Evolutionary conservation across 176 grass and related monocot genomes (phyloP).

Genomic region (sorghum (Sorghum bicolor)): Sorghum_bicolor_NCBIv3 NC_012871.2:64824501-64825000

Average conservation of each 20-base stretch:
- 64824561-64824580: slow-evolving; percentile 17
- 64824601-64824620: slow-evolving; percentile 25
- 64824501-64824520: not conserved
- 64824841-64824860: not conserved
- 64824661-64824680: slow-evolving; percentile 28
- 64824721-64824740: slow-evolving; percentile 13
- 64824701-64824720: slow-evolving; percentile 23
- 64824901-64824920: not conserved
- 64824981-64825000: no score
- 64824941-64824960: no score
- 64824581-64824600: slow-evolving; percentile 20
- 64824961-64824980: no score
- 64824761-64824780: slow-evolving; percentile 23
- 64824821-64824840: slow-evolving; percentile 23
- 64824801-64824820: slow-evolving; percentile 45
- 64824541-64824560: slow-evolving; percentile 32
- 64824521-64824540: slow-evolving; percentile 30
- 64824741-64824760: slow-evolving; percentile 11
- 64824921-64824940: no score
- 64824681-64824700: slow-evolving; percentile 35
- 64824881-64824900: not conserved
- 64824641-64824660: slow-evolving; percentile 31
- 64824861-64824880: not conserved
- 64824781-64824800: not conserved
- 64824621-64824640: slow-evolving; percentile 32